These are phyloP conservation scores for Ceriops tagal DNA, from an alignment of 345 rosid species.

Conservation along the genomic window DNA sequence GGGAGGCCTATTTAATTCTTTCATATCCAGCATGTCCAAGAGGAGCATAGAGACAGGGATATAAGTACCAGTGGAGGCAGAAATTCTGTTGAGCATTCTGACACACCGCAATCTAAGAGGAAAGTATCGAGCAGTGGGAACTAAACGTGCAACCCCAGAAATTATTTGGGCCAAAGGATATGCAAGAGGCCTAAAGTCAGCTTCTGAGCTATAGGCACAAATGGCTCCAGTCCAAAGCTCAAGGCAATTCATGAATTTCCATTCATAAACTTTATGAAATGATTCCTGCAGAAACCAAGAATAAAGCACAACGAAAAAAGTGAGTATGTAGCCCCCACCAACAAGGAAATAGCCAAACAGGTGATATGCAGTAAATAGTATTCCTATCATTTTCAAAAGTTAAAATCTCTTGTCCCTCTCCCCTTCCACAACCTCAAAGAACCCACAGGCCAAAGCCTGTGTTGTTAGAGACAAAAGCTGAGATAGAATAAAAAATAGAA, in stretches of 20 bases:
- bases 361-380: no score
- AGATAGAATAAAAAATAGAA: no score
- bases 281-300: constrained; percentile 52
- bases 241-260: constrained; percentile 94
- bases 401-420: no score
- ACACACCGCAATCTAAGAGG: constrained; percentile 90
- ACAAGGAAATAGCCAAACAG: no score
- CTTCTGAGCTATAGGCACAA: constrained; percentile 61
- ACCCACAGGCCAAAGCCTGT: no score
- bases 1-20: constrained; percentile 76
- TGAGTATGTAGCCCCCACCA: background rate
- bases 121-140: constrained; percentile 88
- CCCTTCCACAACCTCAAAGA: no score
- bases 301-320: background rate
- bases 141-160: constrained; percentile 83
- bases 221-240: constrained; percentile 98
- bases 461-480: no score
- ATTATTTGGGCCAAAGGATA: constrained; percentile 88
- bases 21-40: constrained; percentile 97
- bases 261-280: constrained; percentile 86
- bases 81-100: constrained; percentile 84
- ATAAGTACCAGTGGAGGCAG: constrained; percentile 67
- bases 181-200: constrained; percentile 79
- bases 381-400: no score
- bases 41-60: constrained; percentile 91